phyloP scores from a whole-genome alignment of 73 alveolate genomes.

The Paramecium primaurelia region DNA sequence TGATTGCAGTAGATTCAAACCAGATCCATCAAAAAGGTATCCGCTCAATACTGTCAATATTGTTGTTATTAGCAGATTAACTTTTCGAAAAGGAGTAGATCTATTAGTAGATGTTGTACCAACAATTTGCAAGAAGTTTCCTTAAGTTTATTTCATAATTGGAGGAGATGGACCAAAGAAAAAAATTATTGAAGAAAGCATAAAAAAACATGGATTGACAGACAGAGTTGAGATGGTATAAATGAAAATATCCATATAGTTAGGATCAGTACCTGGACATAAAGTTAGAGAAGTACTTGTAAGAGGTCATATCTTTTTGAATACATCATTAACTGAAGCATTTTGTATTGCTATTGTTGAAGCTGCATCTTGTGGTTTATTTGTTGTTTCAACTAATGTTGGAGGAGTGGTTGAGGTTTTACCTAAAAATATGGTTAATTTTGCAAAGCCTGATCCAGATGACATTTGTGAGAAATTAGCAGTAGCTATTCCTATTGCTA shows the following conservation, averaged over 20 bases:
- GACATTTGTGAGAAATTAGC: constrained; percentile 56
- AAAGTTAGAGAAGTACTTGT: constrained; percentile 91
- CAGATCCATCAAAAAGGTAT: constrained; percentile 87
- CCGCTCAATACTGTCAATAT: constrained; percentile 90
- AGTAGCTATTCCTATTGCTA: constrained; percentile 64
- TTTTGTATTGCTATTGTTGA: constrained; percentile 99
- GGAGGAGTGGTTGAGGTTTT: constrained; percentile 99
- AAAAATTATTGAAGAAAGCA: constrained; percentile 91
- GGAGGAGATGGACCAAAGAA: constrained; percentile 99
- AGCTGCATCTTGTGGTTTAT: constrained; percentile 99
- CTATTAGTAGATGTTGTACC: constrained; percentile 98
- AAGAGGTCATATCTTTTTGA: constrained; percentile 97
- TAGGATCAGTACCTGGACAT: constrained; percentile 96
- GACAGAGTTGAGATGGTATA: constrained; percentile 79
- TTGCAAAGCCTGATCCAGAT: constrained; percentile 72
- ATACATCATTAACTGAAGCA: constrained; percentile 98
- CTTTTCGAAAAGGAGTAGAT: constrained; percentile 99
- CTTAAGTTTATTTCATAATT: constrained; percentile 80
- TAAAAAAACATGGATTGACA: constrained; percentile 79
- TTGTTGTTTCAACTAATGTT: constrained; percentile 96
- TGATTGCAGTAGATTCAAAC: constrained; percentile 91
- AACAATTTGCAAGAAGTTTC: constrained; percentile 88
- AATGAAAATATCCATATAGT: constrained; percentile 53
- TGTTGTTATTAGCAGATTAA: constrained; percentile 94
- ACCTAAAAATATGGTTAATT: constrained; percentile 94